Evolutionary conservation across 306 rosid genomes (phyloP).

Genomic region (Vigna unguiculata): DNA sequence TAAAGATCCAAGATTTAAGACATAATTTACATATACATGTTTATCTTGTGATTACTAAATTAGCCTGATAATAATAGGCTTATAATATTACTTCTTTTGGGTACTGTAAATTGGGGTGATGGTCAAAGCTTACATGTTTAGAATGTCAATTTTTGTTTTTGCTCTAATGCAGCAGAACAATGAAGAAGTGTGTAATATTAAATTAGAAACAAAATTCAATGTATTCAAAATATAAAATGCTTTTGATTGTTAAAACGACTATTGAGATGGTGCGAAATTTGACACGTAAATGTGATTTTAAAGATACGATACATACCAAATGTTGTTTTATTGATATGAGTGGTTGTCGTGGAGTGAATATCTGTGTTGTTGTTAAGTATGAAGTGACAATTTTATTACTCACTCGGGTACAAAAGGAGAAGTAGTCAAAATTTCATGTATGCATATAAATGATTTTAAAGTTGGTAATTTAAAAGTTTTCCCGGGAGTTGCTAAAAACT

Average conservation of each 20-base stretch:
- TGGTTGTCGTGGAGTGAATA: too few relatives aligned
- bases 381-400: too few relatives aligned
- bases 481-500: background rate
- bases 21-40: background rate
- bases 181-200: background rate
- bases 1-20: conserved; percentile 42
- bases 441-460: background rate
- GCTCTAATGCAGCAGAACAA: background rate
- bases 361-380: too few relatives aligned
- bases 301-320: background rate
- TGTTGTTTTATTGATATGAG: background rate
- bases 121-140: background rate
- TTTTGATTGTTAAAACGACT: background rate
- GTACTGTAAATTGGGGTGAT: background rate
- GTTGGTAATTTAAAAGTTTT: background rate
- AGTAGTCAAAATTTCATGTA: too few relatives aligned
- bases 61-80: background rate
- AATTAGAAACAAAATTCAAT: too few relatives aligned
- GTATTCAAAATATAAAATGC: too few relatives aligned
- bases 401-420: too few relatives aligned
- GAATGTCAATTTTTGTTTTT: background rate
- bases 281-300: background rate
- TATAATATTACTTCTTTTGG: background rate
- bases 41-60: background rate
- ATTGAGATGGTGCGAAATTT: background rate